Evolutionary conservation across 805 yeast species (phyloP).

Genomic region (Teunomyces atbi): DNA sequence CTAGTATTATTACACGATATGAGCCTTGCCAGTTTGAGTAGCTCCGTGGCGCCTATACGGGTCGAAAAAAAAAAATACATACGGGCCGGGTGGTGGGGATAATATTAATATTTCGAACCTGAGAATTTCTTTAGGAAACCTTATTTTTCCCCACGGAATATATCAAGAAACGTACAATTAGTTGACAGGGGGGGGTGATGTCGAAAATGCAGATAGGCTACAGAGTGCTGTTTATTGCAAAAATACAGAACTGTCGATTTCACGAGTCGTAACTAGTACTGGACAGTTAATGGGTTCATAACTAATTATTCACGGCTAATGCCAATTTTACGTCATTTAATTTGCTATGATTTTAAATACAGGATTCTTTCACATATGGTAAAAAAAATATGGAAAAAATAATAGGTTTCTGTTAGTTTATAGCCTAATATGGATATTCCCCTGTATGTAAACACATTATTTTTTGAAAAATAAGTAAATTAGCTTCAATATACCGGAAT

Average conservation of each 20-base stretch:
- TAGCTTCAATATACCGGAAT: not conserved
- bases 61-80: not conserved
- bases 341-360: not conserved
- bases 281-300: not conserved
- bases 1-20: not conserved
- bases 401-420: not conserved
- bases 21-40: not conserved
- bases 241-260: no score
- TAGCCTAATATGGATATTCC: not conserved
- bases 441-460: not conserved
- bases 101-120: not conserved
- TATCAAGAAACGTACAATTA: not conserved
- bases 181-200: not conserved
- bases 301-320: not conserved
- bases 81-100: not conserved
- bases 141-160: not conserved
- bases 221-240: not conserved
- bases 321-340: slow-evolving; percentile 1
- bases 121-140: not conserved
- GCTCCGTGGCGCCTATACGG: not conserved
- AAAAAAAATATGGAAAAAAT: not conserved
- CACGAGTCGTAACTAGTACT: no score
- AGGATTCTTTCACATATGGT: not conserved
- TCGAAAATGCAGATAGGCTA: not conserved
- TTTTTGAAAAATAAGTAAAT: not conserved